Evolutionary conservation across 805 yeast genomes (phyloP), one percentile per base, ranked within the genome.

Genomic region (Kodamaea jinghongensis): DNA sequence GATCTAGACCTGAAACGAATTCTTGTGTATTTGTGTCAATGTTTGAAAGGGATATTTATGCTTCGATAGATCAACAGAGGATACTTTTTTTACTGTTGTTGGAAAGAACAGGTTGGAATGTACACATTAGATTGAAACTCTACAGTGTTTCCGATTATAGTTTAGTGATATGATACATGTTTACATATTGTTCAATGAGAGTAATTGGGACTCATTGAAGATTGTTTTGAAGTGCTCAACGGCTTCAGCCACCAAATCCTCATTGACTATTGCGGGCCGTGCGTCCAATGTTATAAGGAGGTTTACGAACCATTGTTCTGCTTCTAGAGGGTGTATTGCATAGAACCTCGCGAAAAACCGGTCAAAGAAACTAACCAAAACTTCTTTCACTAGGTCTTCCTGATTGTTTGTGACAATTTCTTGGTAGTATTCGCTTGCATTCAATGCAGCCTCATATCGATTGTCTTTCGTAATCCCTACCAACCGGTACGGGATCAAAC

Each of bases 321-420:
- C 50, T n/a, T 43, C 43, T 4, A 38, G 22, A 7, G 45, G 32
- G 13, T 27, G 28, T 2, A 35, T 27, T 9, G 42, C 46, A 31
- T 42, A 44, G 34, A 43, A 47, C 30, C 46, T 39, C 8, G 45
- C 47, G 31, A 47, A 44, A 31, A 28, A 47, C 28, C 50, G 48
- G 32, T 47, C 48, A 40, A 47, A 47, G 34, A 37, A 27, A 17
- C 39, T 37, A 13, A 31, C 46, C 31, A 47, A 25, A 1, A 38
- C 33, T 5, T 40, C 39, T 25, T 38, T 34, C 12, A 44, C 34
- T 11, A 31, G 31, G 26, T 40, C 39, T 15, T 42, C 43, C 25
- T 36, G 36, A 17, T 37, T 32, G 11, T 34, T 34, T 3, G 16
- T 22, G 9, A 39, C 44, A 8, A 31, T 36, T 13, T 28, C 35